These are phyloP conservation scores for Trichoderma koningiopsis DNA, from an alignment of 2,329 filamentous ascomycete genomes.

Conservation along the genomic window DNA sequence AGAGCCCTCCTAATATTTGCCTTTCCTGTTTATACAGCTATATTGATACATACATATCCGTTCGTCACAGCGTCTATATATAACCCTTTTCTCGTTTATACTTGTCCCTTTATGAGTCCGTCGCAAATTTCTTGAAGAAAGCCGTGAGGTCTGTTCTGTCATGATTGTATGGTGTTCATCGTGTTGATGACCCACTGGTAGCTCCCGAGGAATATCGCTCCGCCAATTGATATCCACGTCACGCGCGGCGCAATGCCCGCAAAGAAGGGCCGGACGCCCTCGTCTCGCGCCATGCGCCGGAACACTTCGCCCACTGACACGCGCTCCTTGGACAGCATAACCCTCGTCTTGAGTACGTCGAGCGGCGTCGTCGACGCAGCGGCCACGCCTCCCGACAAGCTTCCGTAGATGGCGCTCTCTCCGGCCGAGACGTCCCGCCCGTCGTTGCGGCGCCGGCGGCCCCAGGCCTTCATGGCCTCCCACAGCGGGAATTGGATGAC, in stretches of 20 bases:
- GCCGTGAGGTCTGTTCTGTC: not conserved
- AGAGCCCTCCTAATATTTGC: conserved; percentile 17
- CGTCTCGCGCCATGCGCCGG: conserved; percentile 62
- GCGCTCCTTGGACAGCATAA: conserved; percentile 82
- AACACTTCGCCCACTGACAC: conserved; percentile 63
- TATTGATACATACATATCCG: conserved; percentile 1
- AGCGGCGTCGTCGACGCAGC: conserved; percentile 89
- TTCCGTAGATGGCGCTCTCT: conserved; percentile 85
- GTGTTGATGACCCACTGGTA: conserved; percentile 88
- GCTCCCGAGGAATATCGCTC: conserved; percentile 90
- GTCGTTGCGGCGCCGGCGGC: conserved; percentile 45
- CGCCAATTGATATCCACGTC: conserved; percentile 92
- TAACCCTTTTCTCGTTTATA: not conserved
- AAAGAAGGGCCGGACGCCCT: conserved; percentile 71
- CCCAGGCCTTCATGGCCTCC: conserved; percentile 85
- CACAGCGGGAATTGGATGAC: conserved; percentile 96
- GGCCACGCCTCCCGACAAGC: conserved; percentile 78
- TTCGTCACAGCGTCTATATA: conserved; percentile 14
- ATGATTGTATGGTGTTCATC: conserved; percentile 44
- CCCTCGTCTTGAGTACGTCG: conserved; percentile 93
- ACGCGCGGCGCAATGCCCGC: conserved; percentile 78
- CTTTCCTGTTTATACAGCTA: conserved; percentile 21
- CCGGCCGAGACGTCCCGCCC: conserved; percentile 61
- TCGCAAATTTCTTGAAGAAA: not conserved
- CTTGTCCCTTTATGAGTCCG: not conserved